Base-by-base conservation (phyloP, 129 eudicot species). In the Arctium lappa region DNA sequence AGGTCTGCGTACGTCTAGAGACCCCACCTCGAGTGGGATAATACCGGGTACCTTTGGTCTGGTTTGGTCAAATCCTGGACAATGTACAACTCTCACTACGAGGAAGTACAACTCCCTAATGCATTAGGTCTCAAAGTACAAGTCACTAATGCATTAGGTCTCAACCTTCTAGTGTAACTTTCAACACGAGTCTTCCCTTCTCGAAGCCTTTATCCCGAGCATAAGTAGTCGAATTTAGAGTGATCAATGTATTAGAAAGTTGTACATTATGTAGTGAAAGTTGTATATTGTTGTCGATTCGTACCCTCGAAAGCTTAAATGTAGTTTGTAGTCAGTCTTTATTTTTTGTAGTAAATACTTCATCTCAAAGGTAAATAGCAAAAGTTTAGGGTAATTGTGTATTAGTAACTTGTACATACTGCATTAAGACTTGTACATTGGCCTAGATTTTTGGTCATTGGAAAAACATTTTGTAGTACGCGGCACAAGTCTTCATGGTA, bases 61-160 rank as follows among this genome's bases (percentile, higher is more conserved):
- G 50, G 50, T 8, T 42, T 42, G 50, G 50, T 42, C 3, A 53
- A 86, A 69, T 73, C 30, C 1, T 3, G 53, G 37, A 69, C 73
- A 50, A 71, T 38, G 33, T 75, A 79, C 72, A 39, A 82, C 77
- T 68, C 2, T 39, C 72, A 38, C 72, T 65, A 48, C 81, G 40
- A 69, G 48, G 44, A 39, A 30, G 74, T 75, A 75, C 73, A 69
- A 81, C 79, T 48, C 16, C 1, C 78, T 75, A 53, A 69, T 79
- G 68, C 82, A 44, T 44, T 13, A 73, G 9, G 18, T 39, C 56
- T 53, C 1, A 9, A 39, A 30, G 73, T 75, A 75, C 73, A 75
- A 80, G 75, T 46, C n/a, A 3, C 78, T 75, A 53, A 69, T 79
- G 68, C 82, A 46, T 46, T 13, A 74, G 10, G 22, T 39, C 60